phyloP scores from a whole-genome alignment of 495 filamentous ascomycete species.

The Penicillium paxilli region DNA sequence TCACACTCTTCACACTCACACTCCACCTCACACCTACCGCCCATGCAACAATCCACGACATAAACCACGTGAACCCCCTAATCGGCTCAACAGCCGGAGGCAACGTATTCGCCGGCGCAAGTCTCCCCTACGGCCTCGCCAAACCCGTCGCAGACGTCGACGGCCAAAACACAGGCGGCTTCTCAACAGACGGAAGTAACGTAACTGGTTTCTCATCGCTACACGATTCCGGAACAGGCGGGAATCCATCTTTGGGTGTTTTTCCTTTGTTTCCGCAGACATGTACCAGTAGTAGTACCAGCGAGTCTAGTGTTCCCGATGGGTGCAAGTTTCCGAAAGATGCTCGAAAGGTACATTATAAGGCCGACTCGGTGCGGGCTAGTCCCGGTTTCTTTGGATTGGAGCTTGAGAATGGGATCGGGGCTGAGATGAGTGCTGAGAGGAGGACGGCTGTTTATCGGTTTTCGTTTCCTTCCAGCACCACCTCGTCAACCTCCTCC shows the following conservation, averaged over 20 bases:
- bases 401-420: conserved; percentile 56
- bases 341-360: conserved; percentile 42
- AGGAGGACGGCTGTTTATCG: conserved; percentile 66
- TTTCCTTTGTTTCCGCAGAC: conserved; percentile 70
- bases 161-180: conserved; percentile 68
- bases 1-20: neutral
- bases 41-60: conserved; percentile 18
- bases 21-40: conserved; percentile 3
- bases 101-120: conserved; percentile 72
- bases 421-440: conserved; percentile 68
- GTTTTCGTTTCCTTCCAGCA: conserved; percentile 66
- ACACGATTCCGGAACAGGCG: conserved; percentile 71
- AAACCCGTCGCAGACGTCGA: conserved; percentile 73
- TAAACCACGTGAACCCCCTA: conserved; percentile 48
- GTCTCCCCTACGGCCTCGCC: conserved; percentile 71
- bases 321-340: conserved; percentile 60
- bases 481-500: too few relatives aligned
- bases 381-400: conserved; percentile 69
- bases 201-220: conserved; percentile 64
- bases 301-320: conserved; percentile 59
- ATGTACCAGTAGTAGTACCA: conserved; percentile 61
- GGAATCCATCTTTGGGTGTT: conserved; percentile 66
- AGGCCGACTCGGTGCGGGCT: conserved; percentile 56
- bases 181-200: conserved; percentile 61
- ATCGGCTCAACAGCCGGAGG: conserved; percentile 59